Conservation (phyloP, 2,329 filamentous ascomycete species). For the Aspergillus fischeri region DNA sequence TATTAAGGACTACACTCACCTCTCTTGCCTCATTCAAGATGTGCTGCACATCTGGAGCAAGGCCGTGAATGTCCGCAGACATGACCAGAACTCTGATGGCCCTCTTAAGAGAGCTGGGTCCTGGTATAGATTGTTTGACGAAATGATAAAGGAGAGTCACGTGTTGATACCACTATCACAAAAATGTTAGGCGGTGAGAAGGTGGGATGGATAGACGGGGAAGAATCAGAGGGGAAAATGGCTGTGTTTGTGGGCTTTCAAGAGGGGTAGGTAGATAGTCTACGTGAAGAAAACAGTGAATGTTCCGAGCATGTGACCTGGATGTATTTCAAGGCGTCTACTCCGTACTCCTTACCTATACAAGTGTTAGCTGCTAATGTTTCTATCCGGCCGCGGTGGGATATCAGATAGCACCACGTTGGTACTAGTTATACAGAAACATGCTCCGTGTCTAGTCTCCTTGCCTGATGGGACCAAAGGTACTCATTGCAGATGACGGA, state of each 20-base stretch:
- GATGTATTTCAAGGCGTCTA: neutral
- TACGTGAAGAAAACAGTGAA: constrained; percentile 1
- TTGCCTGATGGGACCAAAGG: neutral
- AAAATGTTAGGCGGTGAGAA: constrained; percentile 14
- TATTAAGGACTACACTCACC: constrained; percentile 13
- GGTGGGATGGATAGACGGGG: constrained; percentile 10
- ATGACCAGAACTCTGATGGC: constrained; percentile 21
- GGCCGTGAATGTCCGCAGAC: constrained; percentile 21
- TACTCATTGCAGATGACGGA: no score
- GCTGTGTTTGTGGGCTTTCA: neutral
- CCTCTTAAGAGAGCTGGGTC: constrained; percentile 6
- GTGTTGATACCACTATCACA: constrained; percentile 23
- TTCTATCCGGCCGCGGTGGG: neutral
- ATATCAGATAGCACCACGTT: neutral
- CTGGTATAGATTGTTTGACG: constrained; percentile 14
- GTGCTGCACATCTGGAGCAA: constrained; percentile 19
- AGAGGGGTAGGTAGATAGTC: neutral
- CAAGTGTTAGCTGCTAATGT: neutral
- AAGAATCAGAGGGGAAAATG: neutral
- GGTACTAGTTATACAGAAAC: neutral
- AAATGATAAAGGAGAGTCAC: constrained; percentile 15
- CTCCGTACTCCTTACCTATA: neutral
- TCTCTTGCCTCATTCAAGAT: constrained; percentile 28
- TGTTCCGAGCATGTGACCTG: neutral
- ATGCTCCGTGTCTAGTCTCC: neutral